Base-by-base conservation (phyloP, 139 green algal species). In the Coelastrella sp. region DNA sequence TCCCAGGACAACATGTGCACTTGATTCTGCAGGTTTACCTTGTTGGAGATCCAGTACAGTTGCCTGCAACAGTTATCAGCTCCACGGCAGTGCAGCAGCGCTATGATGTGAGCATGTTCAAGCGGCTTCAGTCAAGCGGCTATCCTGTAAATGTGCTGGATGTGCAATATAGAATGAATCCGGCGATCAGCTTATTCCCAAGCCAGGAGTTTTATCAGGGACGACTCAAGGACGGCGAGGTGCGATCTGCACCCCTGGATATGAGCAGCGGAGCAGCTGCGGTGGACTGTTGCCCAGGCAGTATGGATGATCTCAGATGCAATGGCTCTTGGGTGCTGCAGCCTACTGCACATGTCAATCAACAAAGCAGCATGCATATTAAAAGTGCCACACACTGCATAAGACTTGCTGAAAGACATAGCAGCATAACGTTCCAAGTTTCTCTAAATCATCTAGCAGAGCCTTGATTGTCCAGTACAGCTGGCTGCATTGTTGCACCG, bases 131-230 rank as follows among this genome's bases (percentile, higher is more conserved):
- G 90, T 49, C 65, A n/a, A 92, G 91, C 0, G 96, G 96, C 49
- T 92, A 93, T 81, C 92, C 92, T 8, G 91, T 94, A 57, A 89
- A 93, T 68, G 86, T 96, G 70, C 92, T 90, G 86, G 86, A 91
- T 72, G 82, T 92, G 76, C 96, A 98, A 93, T 99, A 98, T 93
- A 94, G 96, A 80, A 99, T 99, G 97, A 95, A 98, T 80, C 97
- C 97, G 7, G 60, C 88, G 12, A 97, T 99, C 86, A 93, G 93
- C 66, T 9, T 56, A 78, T 98, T 98, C 92, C 96, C 96, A 24
- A 95, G 92, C 35, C 24, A 78, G 7, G 82, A 93, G 60, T 99
- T 99, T 91, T 98, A 99, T 88, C 22, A 92, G 6, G 94, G 95
- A 22, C 49, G 85, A 0, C 93, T 99, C 56, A 90, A 91, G 75